These are phyloP conservation scores for Brettanomyces nanus DNA, from an alignment of 805 yeast species.

Conservation along the genomic window DNA sequence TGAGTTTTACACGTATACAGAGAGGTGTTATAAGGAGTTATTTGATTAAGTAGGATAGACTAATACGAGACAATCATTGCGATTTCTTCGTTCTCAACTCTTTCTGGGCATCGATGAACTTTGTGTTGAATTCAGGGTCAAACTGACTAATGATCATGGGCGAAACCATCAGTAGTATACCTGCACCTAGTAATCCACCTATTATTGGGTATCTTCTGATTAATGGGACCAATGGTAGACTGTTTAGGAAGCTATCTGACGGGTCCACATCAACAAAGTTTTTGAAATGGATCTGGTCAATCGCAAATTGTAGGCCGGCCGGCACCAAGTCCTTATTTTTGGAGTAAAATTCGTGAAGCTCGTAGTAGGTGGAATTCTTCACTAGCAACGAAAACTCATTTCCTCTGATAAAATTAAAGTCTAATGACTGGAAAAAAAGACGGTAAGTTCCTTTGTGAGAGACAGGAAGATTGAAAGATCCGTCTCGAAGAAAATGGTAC, in stretches of 20 bases:
- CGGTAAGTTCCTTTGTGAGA: constrained; percentile 10
- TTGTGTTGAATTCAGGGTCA: constrained; percentile 22
- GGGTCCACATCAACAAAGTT: constrained; percentile 11
- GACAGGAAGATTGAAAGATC: constrained; percentile 9
- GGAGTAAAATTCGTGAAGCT: background rate
- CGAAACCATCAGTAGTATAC: constrained; percentile 12
- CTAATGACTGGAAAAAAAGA: constrained; percentile 12
- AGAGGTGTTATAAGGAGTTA: too few relatives aligned
- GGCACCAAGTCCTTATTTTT: background rate
- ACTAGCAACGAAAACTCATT: constrained; percentile 9
- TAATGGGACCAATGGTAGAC: constrained; percentile 16
- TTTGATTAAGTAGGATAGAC: too few relatives aligned
- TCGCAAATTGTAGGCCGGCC: constrained; percentile 6
- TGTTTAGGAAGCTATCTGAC: constrained; percentile 7
- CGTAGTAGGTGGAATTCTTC: constrained; percentile 2
- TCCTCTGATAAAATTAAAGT: constrained; percentile 11
- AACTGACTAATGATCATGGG: constrained; percentile 19
- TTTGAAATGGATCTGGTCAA: constrained; percentile 10
- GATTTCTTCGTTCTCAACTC: too few relatives aligned
- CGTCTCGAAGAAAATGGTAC: constrained; percentile 11
- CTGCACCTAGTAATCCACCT: constrained; percentile 7
- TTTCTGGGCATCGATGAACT: constrained; percentile 17
- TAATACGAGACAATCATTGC: too few relatives aligned
- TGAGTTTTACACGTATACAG: too few relatives aligned
- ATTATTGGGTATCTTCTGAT: constrained; percentile 14